Evolutionary conservation across 495 filamentous ascomycete genomes (phyloP).

Genomic region (Aspergillus nidulans): DNA sequence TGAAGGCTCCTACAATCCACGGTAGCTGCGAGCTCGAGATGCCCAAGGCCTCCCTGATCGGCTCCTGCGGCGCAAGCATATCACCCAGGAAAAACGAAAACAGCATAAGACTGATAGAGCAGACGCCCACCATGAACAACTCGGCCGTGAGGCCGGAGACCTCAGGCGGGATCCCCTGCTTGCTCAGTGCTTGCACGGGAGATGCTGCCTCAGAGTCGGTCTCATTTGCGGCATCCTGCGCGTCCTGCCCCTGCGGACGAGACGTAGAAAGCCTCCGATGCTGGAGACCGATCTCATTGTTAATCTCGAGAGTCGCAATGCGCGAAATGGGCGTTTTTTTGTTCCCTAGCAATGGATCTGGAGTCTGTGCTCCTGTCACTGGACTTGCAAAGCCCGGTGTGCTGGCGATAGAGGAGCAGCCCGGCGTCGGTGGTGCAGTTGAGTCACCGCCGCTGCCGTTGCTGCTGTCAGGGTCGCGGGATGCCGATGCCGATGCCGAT

Average conservation of each 20-base stretch:
- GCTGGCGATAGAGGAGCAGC: neutral
- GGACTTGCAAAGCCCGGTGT: neutral
- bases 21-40: constrained; percentile 37
- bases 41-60: constrained; percentile 29
- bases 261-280: neutral
- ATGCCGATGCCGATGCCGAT: neutral
- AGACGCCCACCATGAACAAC: constrained; percentile 39
- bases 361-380: neutral
- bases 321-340: neutral
- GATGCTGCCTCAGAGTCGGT: neutral
- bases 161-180: constrained; percentile 30
- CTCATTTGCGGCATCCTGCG: neutral
- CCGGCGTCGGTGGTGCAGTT: neutral
- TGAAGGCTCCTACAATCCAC: constrained; percentile 41
- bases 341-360: neutral
- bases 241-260: neutral
- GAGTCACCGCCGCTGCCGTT: neutral
- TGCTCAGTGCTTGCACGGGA: neutral
- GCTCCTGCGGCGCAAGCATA: constrained; percentile 33
- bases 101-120: constrained; percentile 43
- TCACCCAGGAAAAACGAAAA: constrained; percentile 44
- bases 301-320: neutral
- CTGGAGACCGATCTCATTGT: neutral
- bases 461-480: neutral
- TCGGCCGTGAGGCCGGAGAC: constrained; percentile 30